Conservation (phyloP, 768 basidiomycete species). For the Strobilomyces echinocephalus region DNA sequence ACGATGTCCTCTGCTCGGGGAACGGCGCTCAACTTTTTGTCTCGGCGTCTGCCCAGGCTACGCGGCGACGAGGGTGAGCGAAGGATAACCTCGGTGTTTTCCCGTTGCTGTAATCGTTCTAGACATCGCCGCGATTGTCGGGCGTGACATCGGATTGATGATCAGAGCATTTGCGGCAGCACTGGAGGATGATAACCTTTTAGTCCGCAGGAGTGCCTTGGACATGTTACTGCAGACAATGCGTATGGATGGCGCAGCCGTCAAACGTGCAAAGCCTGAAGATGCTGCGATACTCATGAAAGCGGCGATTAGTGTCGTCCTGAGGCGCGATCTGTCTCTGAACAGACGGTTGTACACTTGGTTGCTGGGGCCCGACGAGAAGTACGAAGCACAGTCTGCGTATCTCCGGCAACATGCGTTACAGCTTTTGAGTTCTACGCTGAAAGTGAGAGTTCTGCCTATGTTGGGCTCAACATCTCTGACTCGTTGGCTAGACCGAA, state of each 20-base stretch:
- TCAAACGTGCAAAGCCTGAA: constrained; percentile 62
- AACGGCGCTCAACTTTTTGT: constrained; percentile 82
- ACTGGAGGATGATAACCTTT: constrained; percentile 88
- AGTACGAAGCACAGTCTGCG: constrained; percentile 63
- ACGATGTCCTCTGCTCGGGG: constrained; percentile 83
- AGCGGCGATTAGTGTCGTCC: constrained; percentile 81
- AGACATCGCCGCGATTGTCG: constrained; percentile 71
- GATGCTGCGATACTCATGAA: constrained; percentile 84
- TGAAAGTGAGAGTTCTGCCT: constrained; percentile 48
- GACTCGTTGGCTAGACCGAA: constrained; percentile 48
- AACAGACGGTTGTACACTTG: constrained; percentile 91
- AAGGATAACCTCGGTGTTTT: not conserved
- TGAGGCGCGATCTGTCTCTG: constrained; percentile 87
- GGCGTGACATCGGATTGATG: constrained; percentile 88
- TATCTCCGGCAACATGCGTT: constrained; percentile 70
- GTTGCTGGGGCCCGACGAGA: constrained; percentile 82
- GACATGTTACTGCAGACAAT: constrained; percentile 80
- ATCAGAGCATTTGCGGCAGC: constrained; percentile 88
- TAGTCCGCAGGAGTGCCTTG: constrained; percentile 81
- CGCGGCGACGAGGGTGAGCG: constrained; percentile 64
- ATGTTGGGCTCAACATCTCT: constrained; percentile 6
- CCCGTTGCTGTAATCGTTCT: constrained; percentile 5
- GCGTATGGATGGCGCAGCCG: constrained; percentile 64
- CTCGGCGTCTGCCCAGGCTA: constrained; percentile 69
- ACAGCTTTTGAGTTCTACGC: constrained; percentile 62